Percentiles rank a stretch among this genome's conserved stretches.
These are phyloP conservation scores for Melastoma candidum DNA, from an alignment of 441 rosid genomes.

Conservation along the genomic window DNA sequence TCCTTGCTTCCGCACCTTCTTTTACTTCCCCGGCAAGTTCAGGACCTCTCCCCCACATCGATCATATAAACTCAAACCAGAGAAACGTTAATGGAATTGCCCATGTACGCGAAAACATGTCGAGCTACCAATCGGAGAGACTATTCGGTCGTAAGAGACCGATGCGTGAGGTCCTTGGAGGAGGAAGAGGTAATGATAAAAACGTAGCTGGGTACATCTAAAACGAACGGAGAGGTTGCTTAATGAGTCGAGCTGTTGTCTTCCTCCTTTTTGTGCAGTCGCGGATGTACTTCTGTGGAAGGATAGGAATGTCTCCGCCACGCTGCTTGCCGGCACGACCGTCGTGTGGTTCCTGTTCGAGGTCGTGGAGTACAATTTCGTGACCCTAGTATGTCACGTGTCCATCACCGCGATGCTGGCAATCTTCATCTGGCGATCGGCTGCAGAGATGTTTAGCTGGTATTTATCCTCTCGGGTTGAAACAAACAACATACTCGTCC, in stretches of 20 bases:
- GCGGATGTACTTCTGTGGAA: constrained; percentile 78
- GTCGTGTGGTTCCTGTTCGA: constrained; percentile 73
- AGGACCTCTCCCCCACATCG: constrained; percentile 7
- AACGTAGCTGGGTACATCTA: not conserved
- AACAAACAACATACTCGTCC: not conserved
- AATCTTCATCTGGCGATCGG: constrained; percentile 54
- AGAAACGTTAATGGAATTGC: not conserved
- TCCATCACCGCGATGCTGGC: constrained; percentile 60
- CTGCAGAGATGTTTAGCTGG: constrained; percentile 54
- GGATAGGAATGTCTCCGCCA: constrained; percentile 40
- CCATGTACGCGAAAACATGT: constrained; percentile 20
- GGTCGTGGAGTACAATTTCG: constrained; percentile 72
- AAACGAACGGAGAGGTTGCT: too few relatives aligned
- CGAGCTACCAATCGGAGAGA: constrained; percentile 17
- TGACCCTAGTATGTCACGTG: constrained; percentile 60
- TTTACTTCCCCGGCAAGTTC: constrained; percentile 30
- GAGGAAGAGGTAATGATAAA: constrained; percentile 42
- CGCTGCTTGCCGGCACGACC: constrained; percentile 40
- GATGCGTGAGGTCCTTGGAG: constrained; percentile 47
- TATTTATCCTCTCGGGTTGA: constrained; percentile 11
- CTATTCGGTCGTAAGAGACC: constrained; percentile 48
- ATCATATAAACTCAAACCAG: not conserved
- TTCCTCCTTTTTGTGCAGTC: constrained; percentile 30
- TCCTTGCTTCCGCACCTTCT: constrained; percentile 31
- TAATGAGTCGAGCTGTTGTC: not conserved